Conservation (phyloP, 352 stramenopile genomes). For the Phytophthora litchii region DNA sequence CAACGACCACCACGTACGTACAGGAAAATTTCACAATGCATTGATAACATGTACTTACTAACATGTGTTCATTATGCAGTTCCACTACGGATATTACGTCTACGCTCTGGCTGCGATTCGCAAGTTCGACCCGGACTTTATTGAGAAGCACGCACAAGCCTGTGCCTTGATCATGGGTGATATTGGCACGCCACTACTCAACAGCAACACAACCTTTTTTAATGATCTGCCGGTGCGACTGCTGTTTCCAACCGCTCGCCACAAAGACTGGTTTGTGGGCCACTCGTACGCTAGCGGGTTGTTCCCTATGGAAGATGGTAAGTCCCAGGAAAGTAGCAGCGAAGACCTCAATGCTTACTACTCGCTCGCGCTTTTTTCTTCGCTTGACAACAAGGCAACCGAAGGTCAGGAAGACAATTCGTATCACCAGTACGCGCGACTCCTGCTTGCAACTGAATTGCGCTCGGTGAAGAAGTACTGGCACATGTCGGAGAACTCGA, state of each 20-base stretch:
- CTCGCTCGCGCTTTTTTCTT: conserved; percentile 88
- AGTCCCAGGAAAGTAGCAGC: conserved; percentile 96
- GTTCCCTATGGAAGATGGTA: conserved; percentile 94
- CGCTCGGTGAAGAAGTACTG: conserved; percentile 96
- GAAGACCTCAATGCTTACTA: conserved; percentile 98
- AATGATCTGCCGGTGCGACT: conserved; percentile 49
- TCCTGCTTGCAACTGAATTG: conserved; percentile 93
- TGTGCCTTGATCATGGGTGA: conserved; percentile 69
- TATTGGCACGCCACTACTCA: conserved; percentile 64
- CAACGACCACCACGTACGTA: conserved; percentile 84
- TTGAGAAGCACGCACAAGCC: conserved; percentile 56
- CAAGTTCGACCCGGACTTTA: conserved; percentile 78
- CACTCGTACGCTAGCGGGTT: conserved; percentile 97
- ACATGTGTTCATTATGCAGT: conserved; percentile 55
- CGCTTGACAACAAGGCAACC: conserved; percentile 50
- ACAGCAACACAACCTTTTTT: conserved; percentile 56
- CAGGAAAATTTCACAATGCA: background rate
- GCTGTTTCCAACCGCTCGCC: conserved; percentile 88
- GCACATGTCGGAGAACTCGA: conserved; percentile 89
- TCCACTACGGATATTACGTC: conserved; percentile 96
- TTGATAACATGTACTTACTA: conserved; percentile 8
- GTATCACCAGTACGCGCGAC: conserved; percentile 87
- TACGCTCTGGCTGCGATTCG: conserved; percentile 81
- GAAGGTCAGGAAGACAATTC: conserved; percentile 35
- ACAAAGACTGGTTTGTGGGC: conserved; percentile 97